phyloP scores from a whole-genome alignment of 2,329 filamentous ascomycete species.

The Cytospora chrysosperma region DNA sequence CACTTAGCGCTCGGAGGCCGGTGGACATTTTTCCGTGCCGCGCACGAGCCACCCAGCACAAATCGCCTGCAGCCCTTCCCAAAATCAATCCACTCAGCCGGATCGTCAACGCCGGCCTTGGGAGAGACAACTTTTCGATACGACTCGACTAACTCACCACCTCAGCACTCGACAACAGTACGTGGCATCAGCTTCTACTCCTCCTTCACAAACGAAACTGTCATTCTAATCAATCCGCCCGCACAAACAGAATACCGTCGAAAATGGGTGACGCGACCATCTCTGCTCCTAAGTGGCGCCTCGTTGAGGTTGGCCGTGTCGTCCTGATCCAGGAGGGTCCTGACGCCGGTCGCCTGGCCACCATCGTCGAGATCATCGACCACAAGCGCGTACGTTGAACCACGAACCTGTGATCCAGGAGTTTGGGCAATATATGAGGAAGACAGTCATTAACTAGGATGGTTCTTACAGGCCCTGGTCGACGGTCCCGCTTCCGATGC shows the following conservation, averaged over 20 bases:
- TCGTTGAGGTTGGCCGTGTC: constrained; percentile 97
- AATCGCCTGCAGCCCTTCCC: constrained; percentile 7
- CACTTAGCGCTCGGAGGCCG: neutral
- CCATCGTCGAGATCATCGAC: constrained; percentile 99
- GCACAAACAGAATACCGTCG: constrained; percentile 52
- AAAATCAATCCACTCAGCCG: constrained; percentile 18
- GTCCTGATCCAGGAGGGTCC: constrained; percentile 85
- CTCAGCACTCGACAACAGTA: constrained; percentile 18
- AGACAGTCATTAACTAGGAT: constrained; percentile 32
- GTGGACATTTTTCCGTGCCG: constrained; percentile 11
- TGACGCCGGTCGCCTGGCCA: constrained; percentile 81
- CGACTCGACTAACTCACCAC: constrained; percentile 20
- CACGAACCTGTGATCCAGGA: constrained; percentile 17
- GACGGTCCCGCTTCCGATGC: constrained; percentile 87
- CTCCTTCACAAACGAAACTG: constrained; percentile 6
- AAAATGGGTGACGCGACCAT: constrained; percentile 83
- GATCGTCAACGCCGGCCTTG: constrained; percentile 20
- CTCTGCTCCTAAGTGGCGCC: constrained; percentile 83
- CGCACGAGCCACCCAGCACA: constrained; percentile 11
- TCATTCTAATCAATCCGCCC: constrained; percentile 30
- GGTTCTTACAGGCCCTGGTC: constrained; percentile 73
- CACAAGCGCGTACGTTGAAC: constrained; percentile 95
- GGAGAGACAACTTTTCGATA: constrained; percentile 14
- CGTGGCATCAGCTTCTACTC: constrained; percentile 8
- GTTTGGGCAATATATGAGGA: constrained; percentile 6